Conservation (phyloP, 2,329 filamentous ascomycete species). For the Setomelanomma holmii region DNA sequence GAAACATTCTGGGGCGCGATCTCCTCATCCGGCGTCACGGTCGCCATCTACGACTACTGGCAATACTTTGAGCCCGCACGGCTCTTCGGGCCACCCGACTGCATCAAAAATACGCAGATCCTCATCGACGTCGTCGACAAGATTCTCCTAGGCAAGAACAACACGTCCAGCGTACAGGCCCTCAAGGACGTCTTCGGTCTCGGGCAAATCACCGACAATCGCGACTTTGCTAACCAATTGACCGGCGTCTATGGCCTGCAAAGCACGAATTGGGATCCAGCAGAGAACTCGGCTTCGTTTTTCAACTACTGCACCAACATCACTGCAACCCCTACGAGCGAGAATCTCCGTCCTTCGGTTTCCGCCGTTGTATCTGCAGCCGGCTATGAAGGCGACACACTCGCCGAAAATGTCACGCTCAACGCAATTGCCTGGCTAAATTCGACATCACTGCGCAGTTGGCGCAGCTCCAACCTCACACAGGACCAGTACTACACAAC, state of each 20-base stretch:
- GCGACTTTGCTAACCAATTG: constrained; percentile 62
- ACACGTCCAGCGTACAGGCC: constrained; percentile 49
- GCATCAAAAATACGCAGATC: constrained; percentile 69
- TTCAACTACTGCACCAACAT: constrained; percentile 62
- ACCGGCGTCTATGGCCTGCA: constrained; percentile 62
- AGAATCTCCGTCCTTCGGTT: constrained; percentile 49
- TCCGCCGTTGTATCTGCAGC: constrained; percentile 55
- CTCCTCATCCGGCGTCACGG: constrained; percentile 79
- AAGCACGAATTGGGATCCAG: constrained; percentile 64
- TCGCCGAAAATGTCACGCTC: constrained; percentile 59
- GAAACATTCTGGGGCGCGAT: constrained; percentile 81
- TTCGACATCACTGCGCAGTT: constrained; percentile 50
- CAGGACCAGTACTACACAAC: constrained; percentile 62
- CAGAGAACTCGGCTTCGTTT: constrained; percentile 57
- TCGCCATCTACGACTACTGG: constrained; percentile 80
- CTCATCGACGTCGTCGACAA: constrained; percentile 66
- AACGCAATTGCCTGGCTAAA: constrained; percentile 66
- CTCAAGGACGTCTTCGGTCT: constrained; percentile 64
- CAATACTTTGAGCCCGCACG: constrained; percentile 67
- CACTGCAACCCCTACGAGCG: constrained; percentile 50
- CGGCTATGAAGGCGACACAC: constrained; percentile 54
- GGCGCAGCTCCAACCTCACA: constrained; percentile 39
- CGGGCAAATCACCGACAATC: constrained; percentile 55
- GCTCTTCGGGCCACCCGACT: constrained; percentile 65
- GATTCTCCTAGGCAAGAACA: constrained; percentile 60